These are phyloP conservation scores for Physcia stellaris DNA, from an alignment of 495 filamentous ascomycete species.

Conservation along the genomic window DNA sequence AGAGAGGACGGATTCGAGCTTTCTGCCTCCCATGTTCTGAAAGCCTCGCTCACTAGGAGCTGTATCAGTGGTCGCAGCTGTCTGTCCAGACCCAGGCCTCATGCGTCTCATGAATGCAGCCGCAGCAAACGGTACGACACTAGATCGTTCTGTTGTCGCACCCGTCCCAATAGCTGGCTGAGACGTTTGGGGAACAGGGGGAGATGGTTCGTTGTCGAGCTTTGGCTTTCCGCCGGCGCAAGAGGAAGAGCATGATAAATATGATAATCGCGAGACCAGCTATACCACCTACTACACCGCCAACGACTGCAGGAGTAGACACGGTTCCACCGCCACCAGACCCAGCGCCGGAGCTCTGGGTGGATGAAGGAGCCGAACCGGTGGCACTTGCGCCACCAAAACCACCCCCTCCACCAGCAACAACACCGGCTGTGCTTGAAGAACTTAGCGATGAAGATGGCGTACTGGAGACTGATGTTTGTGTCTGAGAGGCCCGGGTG, in stretches of 20 bases:
- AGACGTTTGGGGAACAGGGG: slow-evolving; percentile 17
- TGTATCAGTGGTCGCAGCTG: slow-evolving; percentile 14
- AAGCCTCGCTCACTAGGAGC: slow-evolving; percentile 40
- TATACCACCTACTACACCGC: slow-evolving; percentile 52
- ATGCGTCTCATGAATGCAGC: slow-evolving; percentile 36
- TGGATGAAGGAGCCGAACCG: slow-evolving; percentile 13
- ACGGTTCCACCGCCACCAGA: slow-evolving; percentile 10
- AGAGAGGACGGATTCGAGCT: slow-evolving; percentile 56
- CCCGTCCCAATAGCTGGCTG: slow-evolving; percentile 13
- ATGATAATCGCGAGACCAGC: slow-evolving; percentile 48
- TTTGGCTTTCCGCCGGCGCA: slow-evolving; percentile 35
- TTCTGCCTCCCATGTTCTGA: slow-evolving; percentile 54
- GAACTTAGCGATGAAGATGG: background rate
- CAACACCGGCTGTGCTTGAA: slow-evolving; percentile 1
- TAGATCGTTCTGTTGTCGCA: slow-evolving; percentile 36
- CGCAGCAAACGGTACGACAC: slow-evolving; percentile 40
- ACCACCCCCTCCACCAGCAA: slow-evolving; percentile 5
- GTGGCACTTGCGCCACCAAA: slow-evolving; percentile 13
- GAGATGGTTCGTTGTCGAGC: slow-evolving; percentile 18
- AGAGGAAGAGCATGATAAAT: slow-evolving; percentile 36
- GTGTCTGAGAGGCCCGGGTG: too few species aligned
- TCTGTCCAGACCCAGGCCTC: slow-evolving; percentile 17
- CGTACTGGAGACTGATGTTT: slow-evolving; percentile 7
- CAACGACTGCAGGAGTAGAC: slow-evolving; percentile 34
- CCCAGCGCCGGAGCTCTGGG: slow-evolving; percentile 9